Evolutionary conservation across 176 grass and related monocot genomes (phyloP).

Genomic region (Bothriochloa decipiens): DNA sequence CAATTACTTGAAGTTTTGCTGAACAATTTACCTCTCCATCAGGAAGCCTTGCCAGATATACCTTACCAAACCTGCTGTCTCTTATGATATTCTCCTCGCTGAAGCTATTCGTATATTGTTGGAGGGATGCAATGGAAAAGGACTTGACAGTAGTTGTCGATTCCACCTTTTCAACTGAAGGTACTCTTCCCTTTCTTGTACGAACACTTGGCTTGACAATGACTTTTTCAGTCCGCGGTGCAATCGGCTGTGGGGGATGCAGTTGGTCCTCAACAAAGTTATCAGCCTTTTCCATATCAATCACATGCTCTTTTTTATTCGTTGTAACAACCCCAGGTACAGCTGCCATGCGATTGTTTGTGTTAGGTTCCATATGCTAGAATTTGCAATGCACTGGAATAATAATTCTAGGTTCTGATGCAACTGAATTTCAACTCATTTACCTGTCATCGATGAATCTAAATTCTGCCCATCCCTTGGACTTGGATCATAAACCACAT

Average conservation of each 20-base stretch:
- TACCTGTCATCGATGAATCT: slow-evolving; percentile 50
- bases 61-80: slow-evolving; percentile 75
- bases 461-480: slow-evolving; percentile 38
- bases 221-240: slow-evolving; percentile 42
- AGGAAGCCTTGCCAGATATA: slow-evolving; percentile 89
- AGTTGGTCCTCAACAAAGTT: slow-evolving; percentile 52
- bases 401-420: neutral
- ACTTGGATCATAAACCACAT: slow-evolving; percentile 39
- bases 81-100: slow-evolving; percentile 85
- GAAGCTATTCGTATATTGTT: slow-evolving; percentile 92
- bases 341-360: slow-evolving; percentile 35
- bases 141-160: slow-evolving; percentile 70
- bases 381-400: slow-evolving; percentile 16
- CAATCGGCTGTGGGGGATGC: slow-evolving; percentile 43
- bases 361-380: slow-evolving; percentile 32
- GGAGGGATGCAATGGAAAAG: slow-evolving; percentile 78
- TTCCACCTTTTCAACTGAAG: slow-evolving; percentile 54
- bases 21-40: slow-evolving; percentile 74
- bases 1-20: slow-evolving; percentile 1
- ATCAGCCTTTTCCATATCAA: slow-evolving; percentile 65
- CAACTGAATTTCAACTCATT: slow-evolving; percentile 22
- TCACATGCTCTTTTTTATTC: slow-evolving; percentile 65
- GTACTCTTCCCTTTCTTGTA: slow-evolving; percentile 49
- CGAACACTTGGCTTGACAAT: slow-evolving; percentile 52
- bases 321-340: slow-evolving; percentile 35